These are phyloP conservation scores for Penicillium crystallinum DNA, from an alignment of 495 filamentous ascomycete genomes.

Conservation along the genomic window DNA sequence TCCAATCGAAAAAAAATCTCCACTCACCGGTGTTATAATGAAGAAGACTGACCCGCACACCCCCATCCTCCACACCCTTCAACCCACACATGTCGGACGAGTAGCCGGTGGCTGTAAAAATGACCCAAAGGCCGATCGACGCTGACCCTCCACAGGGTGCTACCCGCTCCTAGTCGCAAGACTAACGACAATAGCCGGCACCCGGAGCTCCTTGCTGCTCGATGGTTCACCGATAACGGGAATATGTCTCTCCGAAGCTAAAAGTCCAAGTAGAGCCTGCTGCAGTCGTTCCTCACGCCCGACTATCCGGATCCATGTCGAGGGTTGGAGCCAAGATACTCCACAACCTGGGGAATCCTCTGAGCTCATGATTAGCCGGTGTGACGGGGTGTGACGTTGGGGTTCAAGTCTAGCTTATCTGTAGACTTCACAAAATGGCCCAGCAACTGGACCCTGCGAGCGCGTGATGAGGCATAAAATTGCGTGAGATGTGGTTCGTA, in stretches of 20 bases:
- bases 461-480: conserved; percentile 51
- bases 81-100: conserved; percentile 54
- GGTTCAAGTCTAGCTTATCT: conserved; percentile 53
- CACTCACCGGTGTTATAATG: conserved; percentile 71
- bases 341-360: conserved; percentile 50
- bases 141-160: conserved; percentile 60
- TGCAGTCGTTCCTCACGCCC: conserved; percentile 59
- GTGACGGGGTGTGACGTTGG: conserved; percentile 62
- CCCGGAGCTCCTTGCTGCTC: conserved; percentile 39
- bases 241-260: conserved; percentile 42
- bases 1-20: conserved; percentile 1
- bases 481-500: conserved; percentile 67
- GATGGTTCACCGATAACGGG: conserved; percentile 53
- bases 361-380: conserved; percentile 61
- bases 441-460: conserved; percentile 49
- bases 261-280: conserved; percentile 49
- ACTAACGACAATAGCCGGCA: conserved; percentile 54
- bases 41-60: conserved; percentile 64
- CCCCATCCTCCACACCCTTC: conserved; percentile 48
- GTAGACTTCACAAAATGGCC: conserved; percentile 65
- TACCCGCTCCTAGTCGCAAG: conserved; percentile 52
- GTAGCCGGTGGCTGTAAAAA: conserved; percentile 61
- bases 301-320: conserved; percentile 49
- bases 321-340: conserved; percentile 46
- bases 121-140: conserved; percentile 48